Evolutionary conservation across 139 green algal genomes (phyloP), one percentile per base, ranked within the genome.

Genomic region (Auxenochlorella protothecoides): DNA sequence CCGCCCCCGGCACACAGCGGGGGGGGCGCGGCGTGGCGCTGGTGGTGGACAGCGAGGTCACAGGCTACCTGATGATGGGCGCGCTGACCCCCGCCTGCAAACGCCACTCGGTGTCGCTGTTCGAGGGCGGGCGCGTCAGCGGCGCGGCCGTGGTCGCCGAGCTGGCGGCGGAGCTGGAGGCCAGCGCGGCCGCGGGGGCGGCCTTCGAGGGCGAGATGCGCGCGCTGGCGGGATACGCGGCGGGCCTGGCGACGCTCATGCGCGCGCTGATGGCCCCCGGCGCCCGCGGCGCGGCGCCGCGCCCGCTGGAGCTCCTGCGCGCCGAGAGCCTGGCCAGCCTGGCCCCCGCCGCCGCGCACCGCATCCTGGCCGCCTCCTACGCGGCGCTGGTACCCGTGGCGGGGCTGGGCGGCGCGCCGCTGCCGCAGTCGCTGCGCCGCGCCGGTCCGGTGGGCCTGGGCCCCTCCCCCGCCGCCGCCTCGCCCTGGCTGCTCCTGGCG

Each of bases 31-130:
- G 81, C 4, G 74, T 96, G 4, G 92, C 90, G 6, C 77, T 97
- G 53, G 83, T 97, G 27, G 85, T 97, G 69, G 92, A 97, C 77
- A 83, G 89, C 3, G 91, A 96, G 75, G 66, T 88, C 1, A 96
- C 91, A 0, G 88, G 81, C 3, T 96, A 87, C 79, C 81, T 97
- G 6, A 96, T 97, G 91, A 97, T 97, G 91, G 91, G 91, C 3
- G 88, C 87, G 0, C 82, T 96, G 14, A 82, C 83, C 12, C 73
- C 68, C 67, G 69, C 57, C 54, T 71, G 68, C 68, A 83, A 79
- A 51, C 80, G 80, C 57, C 72, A 79, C 65, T 79, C 68, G 53
- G 63, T 80, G 53, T 94, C 87, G 12, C 73, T 93, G 61, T 95
- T 91, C 77, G 91, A 96, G 84, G 92, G 88, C 27, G 92, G 92